phyloP scores from a whole-genome alignment of 306 rosid species.

The Fragaria iinumae region DNA sequence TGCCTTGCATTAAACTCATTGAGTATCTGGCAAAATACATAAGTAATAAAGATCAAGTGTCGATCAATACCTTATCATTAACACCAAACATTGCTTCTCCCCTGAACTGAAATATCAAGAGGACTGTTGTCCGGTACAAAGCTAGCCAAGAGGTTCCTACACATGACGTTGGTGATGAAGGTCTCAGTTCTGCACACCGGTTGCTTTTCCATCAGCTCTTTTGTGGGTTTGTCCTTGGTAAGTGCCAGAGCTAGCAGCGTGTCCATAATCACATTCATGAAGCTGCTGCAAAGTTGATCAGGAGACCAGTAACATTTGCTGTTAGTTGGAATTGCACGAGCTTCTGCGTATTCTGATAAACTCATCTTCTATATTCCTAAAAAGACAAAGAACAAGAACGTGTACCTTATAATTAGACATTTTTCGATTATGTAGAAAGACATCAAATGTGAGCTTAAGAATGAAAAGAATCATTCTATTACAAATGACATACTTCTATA shows the following conservation, averaged over 20 bases:
- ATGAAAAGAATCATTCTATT: no score
- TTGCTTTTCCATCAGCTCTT: slow-evolving; percentile 19
- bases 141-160: slow-evolving; percentile 20
- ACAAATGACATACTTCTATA: no score
- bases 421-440: no score
- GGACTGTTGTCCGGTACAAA: slow-evolving; percentile 8
- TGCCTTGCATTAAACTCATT: slow-evolving; percentile 21
- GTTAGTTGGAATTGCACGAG: slow-evolving; percentile 25
- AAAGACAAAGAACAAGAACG: no score
- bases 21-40: no score
- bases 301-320: slow-evolving; percentile 9
- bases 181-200: slow-evolving; percentile 15
- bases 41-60: no score
- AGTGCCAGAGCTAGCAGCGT: slow-evolving; percentile 12
- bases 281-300: slow-evolving; percentile 9
- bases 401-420: no score
- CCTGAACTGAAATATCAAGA: neutral
- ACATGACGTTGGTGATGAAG: slow-evolving; percentile 22
- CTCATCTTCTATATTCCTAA: slow-evolving; percentile 2
- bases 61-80: no score
- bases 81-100: no score
- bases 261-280: slow-evolving; percentile 22
- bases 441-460: no score
- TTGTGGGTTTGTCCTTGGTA: slow-evolving; percentile 19
- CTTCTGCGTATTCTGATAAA: slow-evolving; percentile 23